A percentile compares a stretch with the other conserved stretches of the same genome.
These are phyloP conservation scores for Colletotrichum limetticola DNA, from an alignment of 2,329 filamentous ascomycete species.

Conservation along the genomic window DNA sequence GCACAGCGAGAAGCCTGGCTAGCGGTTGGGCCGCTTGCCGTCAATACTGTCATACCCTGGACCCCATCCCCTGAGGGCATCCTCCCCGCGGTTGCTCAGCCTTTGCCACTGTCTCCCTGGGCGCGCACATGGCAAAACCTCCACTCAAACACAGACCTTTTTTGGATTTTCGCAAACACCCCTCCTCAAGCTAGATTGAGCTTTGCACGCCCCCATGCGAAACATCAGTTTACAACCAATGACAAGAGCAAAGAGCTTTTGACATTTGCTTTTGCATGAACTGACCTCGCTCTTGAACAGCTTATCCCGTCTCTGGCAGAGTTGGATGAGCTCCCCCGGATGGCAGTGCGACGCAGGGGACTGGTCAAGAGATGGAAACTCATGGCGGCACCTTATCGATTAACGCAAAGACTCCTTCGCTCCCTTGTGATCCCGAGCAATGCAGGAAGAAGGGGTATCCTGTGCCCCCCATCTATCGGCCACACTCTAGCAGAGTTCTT, in stretches of 20 bases:
- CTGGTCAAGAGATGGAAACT: neutral
- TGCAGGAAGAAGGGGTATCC: slow-evolving; percentile 29
- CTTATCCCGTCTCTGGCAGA: slow-evolving; percentile 18
- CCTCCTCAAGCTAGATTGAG: slow-evolving; percentile 16
- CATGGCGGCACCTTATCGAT: slow-evolving; percentile 34
- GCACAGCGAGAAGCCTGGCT: neutral
- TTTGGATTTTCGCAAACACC: slow-evolving; percentile 13
- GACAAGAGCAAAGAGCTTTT: slow-evolving; percentile 15
- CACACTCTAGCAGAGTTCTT: slow-evolving; percentile 25
- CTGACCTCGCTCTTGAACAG: slow-evolving; percentile 13
- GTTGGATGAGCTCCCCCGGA: slow-evolving; percentile 13
- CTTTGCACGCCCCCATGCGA: slow-evolving; percentile 31
- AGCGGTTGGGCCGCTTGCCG: neutral
- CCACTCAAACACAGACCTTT: slow-evolving; percentile 28
- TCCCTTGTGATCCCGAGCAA: slow-evolving; percentile 25
- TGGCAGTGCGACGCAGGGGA: slow-evolving; percentile 13
- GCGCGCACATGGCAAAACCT: slow-evolving; percentile 30
- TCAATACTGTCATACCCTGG: neutral
- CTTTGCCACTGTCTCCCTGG: slow-evolving; percentile 31
- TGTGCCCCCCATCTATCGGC: slow-evolving; percentile 25
- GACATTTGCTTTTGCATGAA: slow-evolving; percentile 32
- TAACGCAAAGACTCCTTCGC: slow-evolving; percentile 24
- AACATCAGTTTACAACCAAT: slow-evolving; percentile 27
- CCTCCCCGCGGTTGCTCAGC: slow-evolving; percentile 23
- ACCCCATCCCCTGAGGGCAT: neutral